Evolutionary conservation across 345 rosid species (phyloP).

Genomic region (Dovyalis caffra): DNA sequence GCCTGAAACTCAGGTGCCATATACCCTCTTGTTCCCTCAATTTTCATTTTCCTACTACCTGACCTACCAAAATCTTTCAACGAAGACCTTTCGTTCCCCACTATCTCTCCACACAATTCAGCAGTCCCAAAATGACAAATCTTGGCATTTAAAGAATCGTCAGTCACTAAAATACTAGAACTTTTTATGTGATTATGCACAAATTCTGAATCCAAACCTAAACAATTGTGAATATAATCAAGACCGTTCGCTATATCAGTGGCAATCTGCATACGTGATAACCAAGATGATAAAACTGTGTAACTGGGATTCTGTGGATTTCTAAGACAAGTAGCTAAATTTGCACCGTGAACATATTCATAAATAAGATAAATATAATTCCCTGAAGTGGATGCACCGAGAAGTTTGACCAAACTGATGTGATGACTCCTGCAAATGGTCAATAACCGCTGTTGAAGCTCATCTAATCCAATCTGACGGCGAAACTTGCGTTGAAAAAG

Average conservation of each 20-base stretch:
- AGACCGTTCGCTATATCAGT: conserved; percentile 28
- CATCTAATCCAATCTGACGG: conserved; percentile 38
- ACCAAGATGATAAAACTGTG: conserved; percentile 26
- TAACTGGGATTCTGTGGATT: conserved; percentile 22
- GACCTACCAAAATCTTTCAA: neutral
- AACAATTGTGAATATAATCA: conserved; percentile 28
- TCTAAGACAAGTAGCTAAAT: conserved; percentile 27
- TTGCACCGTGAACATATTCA: conserved; percentile 23
- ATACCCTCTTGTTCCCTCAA: conserved; percentile 53
- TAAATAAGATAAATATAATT: conserved; percentile 20
- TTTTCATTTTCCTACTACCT: conserved; percentile 20
- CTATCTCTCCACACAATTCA: conserved; percentile 31
- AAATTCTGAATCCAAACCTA: conserved; percentile 7
- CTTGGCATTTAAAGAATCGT: conserved; percentile 20
- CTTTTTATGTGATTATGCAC: conserved; percentile 31
- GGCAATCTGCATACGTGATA: conserved; percentile 28
- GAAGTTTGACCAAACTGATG: conserved; percentile 57
- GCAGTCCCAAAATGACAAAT: conserved; percentile 35
- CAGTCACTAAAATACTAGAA: conserved; percentile 18
- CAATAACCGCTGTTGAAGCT: conserved; percentile 53
- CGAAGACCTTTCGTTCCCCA: neutral
- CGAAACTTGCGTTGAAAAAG: conserved; percentile 27
- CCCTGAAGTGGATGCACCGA: conserved; percentile 66
- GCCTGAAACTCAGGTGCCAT: conserved; percentile 50
- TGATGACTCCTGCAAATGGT: conserved; percentile 75